phyloP scores from a whole-genome alignment of 2,329 filamentous ascomycete species.

The Zasmidium angulare region DNA sequence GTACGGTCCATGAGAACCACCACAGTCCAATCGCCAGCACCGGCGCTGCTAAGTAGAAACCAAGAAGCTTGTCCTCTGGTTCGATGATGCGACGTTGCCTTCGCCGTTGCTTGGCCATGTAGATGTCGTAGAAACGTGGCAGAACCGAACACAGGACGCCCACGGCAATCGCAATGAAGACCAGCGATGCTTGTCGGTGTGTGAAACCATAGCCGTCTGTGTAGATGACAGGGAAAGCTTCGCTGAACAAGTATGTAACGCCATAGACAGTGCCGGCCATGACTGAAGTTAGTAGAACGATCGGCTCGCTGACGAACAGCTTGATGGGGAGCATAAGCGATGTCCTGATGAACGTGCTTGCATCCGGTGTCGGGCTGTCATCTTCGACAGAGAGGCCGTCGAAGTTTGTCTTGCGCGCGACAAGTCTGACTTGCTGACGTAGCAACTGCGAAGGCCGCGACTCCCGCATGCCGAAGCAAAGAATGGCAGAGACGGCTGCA shows the following conservation, averaged over 20 bases:
- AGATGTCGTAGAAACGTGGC: conserved; percentile 45
- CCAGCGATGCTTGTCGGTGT: conserved; percentile 46
- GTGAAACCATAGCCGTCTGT: conserved; percentile 33
- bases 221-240: conserved; percentile 45
- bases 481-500: background rate
- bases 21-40: conserved; percentile 46
- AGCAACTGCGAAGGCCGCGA: conserved; percentile 42
- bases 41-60: conserved; percentile 48
- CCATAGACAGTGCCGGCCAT: conserved; percentile 47
- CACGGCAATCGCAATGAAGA: conserved; percentile 63
- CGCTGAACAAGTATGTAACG: conserved; percentile 50
- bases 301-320: conserved; percentile 49
- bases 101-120: conserved; percentile 31
- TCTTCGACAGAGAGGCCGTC: conserved; percentile 35
- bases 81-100: conserved; percentile 26
- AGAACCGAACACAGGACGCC: conserved; percentile 45
- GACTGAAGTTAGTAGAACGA: conserved; percentile 45
- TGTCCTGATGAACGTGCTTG: conserved; percentile 39
- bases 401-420: conserved; percentile 31
- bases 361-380: conserved; percentile 37
- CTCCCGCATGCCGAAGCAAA: conserved; percentile 4
- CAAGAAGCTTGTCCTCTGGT: conserved; percentile 51
- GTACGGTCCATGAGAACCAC: conserved; percentile 51
- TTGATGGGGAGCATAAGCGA: conserved; percentile 43
- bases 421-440: conserved; percentile 33